Evolutionary conservation across 108 stramenopile species (phyloP), one percentile per base, ranked within the genome.

Genomic region (Thalassiosira profunda): DNA sequence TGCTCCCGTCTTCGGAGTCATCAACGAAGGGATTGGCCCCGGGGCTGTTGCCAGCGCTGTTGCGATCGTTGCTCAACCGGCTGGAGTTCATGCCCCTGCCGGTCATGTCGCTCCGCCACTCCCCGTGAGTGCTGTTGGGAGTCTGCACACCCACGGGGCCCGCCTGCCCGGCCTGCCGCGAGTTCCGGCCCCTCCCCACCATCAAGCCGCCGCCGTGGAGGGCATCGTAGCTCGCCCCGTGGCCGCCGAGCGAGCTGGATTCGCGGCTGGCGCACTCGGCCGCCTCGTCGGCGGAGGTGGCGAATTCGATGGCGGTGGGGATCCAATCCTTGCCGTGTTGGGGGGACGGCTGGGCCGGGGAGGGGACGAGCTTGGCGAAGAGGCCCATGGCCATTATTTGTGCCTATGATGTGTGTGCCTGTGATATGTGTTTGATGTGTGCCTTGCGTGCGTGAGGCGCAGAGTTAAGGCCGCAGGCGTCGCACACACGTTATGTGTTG

Each of bases 241-340:
- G 23, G 4, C 18, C 20, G 44, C 18, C 20, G 44, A 45, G 44
- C 23, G 7, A 21, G 44, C 44, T 11, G 10, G 38, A 40, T 10
- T 11, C 38, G 14, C 14, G 38, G 38, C 11, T 10, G 11, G 14
- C 10, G 14, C 47, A 48, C 29, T 48, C 14, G 25, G 29, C 2
- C 18, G 29, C 29, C 2, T 21, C 47, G 2, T 48, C 47, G 11
- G n/a, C 11, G 2, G 47, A 48, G 12, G 47, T 26, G 2, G 24
- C 47, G 2, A 58, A 58, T 58, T 58, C 57, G 26, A 58, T 58
- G 57, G 57, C 57, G 11, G 37, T 40, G 38, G 57, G 57, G 21
- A 58, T 58, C 57, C 57, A 58, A 17, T 15, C 25, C 3, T 38
- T 38, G 7, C 10, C 10, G 46, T 14, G n/a, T n/a, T n/a, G n/a